A percentile compares a stretch with the other conserved stretches of the same genome.
phyloP scores from a whole-genome alignment of 2,329 filamentous ascomycete species.

The Dothiorella sarmentorum region DNA sequence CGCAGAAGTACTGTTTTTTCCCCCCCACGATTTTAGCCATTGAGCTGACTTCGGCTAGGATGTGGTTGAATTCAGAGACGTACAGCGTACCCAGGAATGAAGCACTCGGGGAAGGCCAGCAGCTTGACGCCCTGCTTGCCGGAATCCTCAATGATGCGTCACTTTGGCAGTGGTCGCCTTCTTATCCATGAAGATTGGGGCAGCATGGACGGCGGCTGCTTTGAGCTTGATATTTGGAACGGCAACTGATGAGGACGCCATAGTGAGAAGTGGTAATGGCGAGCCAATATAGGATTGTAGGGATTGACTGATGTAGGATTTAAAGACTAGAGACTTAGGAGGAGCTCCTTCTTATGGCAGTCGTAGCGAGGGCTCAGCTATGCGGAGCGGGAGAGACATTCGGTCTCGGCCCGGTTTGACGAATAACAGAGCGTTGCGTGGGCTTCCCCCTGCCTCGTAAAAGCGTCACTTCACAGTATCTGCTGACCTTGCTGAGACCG shows the following conservation, averaged over 20 bases:
- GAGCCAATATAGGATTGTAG: too few relatives aligned
- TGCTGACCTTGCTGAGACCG: too few relatives aligned
- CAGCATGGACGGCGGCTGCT: constrained; percentile 36
- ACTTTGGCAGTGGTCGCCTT: constrained; percentile 33
- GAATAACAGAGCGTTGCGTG: too few relatives aligned
- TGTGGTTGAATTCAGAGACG: constrained; percentile 17
- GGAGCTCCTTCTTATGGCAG: too few relatives aligned
- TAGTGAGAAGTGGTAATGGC: too few relatives aligned
- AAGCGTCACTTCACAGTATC: too few relatives aligned
- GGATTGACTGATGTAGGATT: too few relatives aligned
- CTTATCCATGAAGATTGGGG: constrained; percentile 39
- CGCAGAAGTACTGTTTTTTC: constrained; percentile 33
- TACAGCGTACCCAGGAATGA: constrained; percentile 37
- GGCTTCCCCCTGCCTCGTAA: too few relatives aligned
- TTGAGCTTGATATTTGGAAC: constrained; percentile 27
- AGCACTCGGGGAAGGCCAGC: constrained; percentile 37
- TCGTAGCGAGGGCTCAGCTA: too few relatives aligned
- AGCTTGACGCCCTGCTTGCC: constrained; percentile 30
- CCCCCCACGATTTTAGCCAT: neutral
- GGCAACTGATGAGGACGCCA: neutral
- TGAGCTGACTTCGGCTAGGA: neutral
- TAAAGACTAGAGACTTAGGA: too few relatives aligned
- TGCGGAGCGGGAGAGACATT: too few relatives aligned
- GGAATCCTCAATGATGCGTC: constrained; percentile 33
- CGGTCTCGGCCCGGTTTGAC: too few relatives aligned